Evolutionary conservation across 345 rosid genomes (phyloP).

Genomic region (Eucalyptus shirleyi): DNA sequence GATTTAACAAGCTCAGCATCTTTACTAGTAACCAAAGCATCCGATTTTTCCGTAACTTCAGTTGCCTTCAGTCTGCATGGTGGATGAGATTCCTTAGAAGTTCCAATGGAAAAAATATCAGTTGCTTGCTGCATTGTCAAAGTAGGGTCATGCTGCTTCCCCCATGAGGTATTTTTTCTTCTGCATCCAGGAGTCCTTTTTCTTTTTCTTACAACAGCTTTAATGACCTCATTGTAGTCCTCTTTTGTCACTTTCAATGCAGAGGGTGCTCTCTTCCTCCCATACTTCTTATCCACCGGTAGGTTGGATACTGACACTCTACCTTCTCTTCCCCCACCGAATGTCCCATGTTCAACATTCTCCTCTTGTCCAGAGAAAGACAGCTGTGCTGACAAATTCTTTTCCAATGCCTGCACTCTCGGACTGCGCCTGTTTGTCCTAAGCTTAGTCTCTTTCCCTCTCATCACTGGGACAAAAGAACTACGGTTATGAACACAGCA

Average conservation of each 20-base stretch:
- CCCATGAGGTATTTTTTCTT: constrained; percentile 2
- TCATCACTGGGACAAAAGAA: constrained; percentile 59
- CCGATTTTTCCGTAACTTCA: not conserved
- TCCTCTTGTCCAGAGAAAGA: constrained; percentile 17
- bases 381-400: constrained; percentile 14
- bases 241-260: constrained; percentile 3
- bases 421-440: constrained; percentile 41
- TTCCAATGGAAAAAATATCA: not conserved
- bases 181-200: constrained; percentile 26
- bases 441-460: constrained; percentile 47
- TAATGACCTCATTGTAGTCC: not conserved
- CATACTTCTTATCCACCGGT: not conserved
- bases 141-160: not conserved
- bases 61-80: not conserved
- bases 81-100: not conserved
- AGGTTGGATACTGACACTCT: not conserved
- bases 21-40: not conserved
- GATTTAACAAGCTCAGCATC: not conserved
- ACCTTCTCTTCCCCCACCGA: constrained; percentile 5
- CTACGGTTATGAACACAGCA: constrained; percentile 30
- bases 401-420: constrained; percentile 45
- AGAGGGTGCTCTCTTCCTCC: constrained; percentile 3
- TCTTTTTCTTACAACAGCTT: constrained; percentile 16
- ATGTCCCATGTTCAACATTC: constrained; percentile 1
- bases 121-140: not conserved